A percentile compares a stretch with the other conserved stretches of the same genome.
Conservation (phyloP, 768 basidiomycete genomes). For the Paxillus involutus region DNA sequence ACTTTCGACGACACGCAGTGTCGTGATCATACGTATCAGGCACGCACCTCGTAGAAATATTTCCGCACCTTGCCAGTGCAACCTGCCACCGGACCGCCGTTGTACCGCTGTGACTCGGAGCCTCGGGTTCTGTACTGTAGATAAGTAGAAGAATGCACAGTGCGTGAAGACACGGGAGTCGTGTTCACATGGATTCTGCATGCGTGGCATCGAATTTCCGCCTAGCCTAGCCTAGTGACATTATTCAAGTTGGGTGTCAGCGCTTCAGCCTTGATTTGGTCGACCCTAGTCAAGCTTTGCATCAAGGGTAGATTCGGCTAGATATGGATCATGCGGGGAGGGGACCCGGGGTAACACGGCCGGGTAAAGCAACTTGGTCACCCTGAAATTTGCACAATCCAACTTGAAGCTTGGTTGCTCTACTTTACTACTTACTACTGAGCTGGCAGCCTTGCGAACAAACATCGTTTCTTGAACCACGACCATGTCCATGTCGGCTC, state of each 20-base stretch:
- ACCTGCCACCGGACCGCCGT: neutral
- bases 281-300: too few relatives aligned
- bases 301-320: constrained; percentile 7
- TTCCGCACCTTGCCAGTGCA: neutral
- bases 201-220: too few relatives aligned
- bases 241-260: too few relatives aligned
- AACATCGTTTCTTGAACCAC: constrained; percentile 19
- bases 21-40: too few relatives aligned
- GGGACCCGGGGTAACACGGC: neutral
- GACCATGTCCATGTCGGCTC: constrained; percentile 32
- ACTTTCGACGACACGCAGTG: too few relatives aligned
- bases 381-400: too few relatives aligned
- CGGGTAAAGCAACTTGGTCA: constrained; percentile 1
- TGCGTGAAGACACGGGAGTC: neutral
- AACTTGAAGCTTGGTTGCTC: too few relatives aligned
- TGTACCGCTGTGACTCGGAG: constrained; percentile 4
- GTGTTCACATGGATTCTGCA: neutral
- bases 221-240: too few relatives aligned
- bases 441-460: constrained; percentile 15
- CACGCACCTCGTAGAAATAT: neutral
- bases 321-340: constrained; percentile 7
- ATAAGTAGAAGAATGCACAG: too few relatives aligned
- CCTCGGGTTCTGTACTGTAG: constrained; percentile 9
- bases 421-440: constrained; percentile 5
- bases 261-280: too few relatives aligned